A percentile compares a stretch with the other conserved stretches of the same genome.
Evolutionary conservation across 495 filamentous ascomycete species (phyloP).

Genomic region (Patellaria atrata): DNA sequence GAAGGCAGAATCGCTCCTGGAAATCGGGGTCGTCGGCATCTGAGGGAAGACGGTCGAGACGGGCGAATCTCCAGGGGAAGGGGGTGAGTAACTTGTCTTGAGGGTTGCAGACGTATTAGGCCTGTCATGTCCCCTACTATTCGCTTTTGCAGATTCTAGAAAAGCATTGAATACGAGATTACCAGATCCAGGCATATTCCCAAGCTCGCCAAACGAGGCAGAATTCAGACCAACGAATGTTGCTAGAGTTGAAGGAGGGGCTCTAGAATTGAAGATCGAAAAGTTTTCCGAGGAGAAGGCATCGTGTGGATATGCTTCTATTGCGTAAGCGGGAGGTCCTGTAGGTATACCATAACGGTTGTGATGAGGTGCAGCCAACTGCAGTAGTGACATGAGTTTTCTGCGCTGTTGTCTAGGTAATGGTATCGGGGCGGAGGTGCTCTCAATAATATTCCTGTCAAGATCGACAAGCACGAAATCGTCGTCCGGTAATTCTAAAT

Average conservation of each 20-base stretch:
- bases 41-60: conserved; percentile 66
- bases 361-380: conserved; percentile 81
- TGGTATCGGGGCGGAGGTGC: conserved; percentile 52
- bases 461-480: conserved; percentile 92
- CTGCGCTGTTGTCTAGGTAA: conserved; percentile 80
- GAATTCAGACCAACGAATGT: conserved; percentile 83
- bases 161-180: conserved; percentile 81
- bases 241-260: conserved; percentile 55
- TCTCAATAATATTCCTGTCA: conserved; percentile 77
- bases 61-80: conserved; percentile 68
- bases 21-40: conserved; percentile 56
- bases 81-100: conserved; percentile 50
- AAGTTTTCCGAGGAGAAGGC: conserved; percentile 76
- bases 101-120: conserved; percentile 67
- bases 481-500: conserved; percentile 83
- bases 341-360: conserved; percentile 70
- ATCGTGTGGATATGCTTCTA: conserved; percentile 84
- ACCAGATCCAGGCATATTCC: conserved; percentile 26
- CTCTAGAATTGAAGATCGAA: conserved; percentile 55
- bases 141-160: conserved; percentile 55
- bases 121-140: conserved; percentile 48
- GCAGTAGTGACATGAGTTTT: conserved; percentile 77
- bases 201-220: conserved; percentile 56
- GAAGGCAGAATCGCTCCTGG: conserved; percentile 82
- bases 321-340: conserved; percentile 84